Evolutionary conservation across 2,329 filamentous ascomycete genomes (phyloP), one percentile per base, ranked within the genome.

Genomic region (Sclerotinia trifoliorum): DNA sequence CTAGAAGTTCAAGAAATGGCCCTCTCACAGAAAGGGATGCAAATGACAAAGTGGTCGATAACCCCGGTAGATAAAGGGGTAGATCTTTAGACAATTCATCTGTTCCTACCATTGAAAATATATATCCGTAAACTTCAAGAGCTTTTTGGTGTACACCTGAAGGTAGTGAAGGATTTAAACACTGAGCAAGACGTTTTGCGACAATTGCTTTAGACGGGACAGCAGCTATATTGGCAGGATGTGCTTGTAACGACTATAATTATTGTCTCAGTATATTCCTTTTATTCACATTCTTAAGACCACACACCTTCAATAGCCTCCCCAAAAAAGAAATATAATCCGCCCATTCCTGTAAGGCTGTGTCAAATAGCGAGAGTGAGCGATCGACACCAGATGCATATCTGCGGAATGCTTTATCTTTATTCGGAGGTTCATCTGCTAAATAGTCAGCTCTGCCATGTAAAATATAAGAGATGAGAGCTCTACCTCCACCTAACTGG

Each of bases 271-370:
- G 78, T 68, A 71, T 66, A 58, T 69, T 68, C 32, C 56, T 63
- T 68, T 60, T 57, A 8, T 65, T 69, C 42, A 48, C 49, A 32
- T 57, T 70, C 64, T 68, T 24, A 44, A 69, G 51, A 24, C 35
- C 71, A 72, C 77, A 74, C 78, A 94, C 92, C 87, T 97, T 98
- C 71, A 97, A 83, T 61, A 99, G 84, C 71, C 93, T 88, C 77
- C 92, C 96, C 67, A 99, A 82, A 78, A 98, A 99, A 24, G 94
- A 97, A 76, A 99, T 99, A 78, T 99, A 99, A 81, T 99, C 95
- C 61, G 96, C 95, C 95, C 95, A 99, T 87, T 99, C 95, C 80
- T 98, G 93, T 74, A 97, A 84, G 42, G 93, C 89, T 21, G 92
- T 94, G 78, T 99, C 95, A 81, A 97, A 99, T 46, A 97, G 84